These are phyloP conservation scores for Diplocarpon mali DNA, from an alignment of 2,329 filamentous ascomycete species.

Conservation along the genomic window DNA sequence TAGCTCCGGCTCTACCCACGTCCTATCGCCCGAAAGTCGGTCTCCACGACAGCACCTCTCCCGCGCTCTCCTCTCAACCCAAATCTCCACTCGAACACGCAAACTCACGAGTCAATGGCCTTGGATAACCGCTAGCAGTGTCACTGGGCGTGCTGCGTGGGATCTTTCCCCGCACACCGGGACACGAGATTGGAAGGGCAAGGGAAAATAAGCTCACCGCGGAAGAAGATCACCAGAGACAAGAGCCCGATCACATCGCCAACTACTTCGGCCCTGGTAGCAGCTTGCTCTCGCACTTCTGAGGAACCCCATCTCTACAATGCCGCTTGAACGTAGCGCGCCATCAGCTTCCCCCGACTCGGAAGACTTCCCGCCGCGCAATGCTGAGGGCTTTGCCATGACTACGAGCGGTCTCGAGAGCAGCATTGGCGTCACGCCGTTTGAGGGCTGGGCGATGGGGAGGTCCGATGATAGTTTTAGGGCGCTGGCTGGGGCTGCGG, in stretches of 20 bases:
- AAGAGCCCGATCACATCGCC: constrained; percentile 7
- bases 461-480: constrained; percentile 60
- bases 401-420: constrained; percentile 14
- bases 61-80: constrained; percentile 2
- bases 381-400: too few relatives aligned
- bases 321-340: constrained; percentile 34
- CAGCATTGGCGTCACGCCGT: constrained; percentile 28
- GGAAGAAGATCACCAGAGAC: too few relatives aligned
- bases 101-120: constrained; percentile 40
- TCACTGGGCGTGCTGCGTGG: constrained; percentile 46
- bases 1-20: constrained; percentile 5
- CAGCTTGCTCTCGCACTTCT: constrained; percentile 29
- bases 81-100: constrained; percentile 4
- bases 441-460: constrained; percentile 44
- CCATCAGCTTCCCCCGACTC: constrained; percentile 24
- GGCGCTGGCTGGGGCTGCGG: constrained; percentile 75
- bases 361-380: constrained; percentile 21
- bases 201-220: constrained; percentile 2
- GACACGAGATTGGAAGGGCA: constrained; percentile 33
- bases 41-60: not conserved
- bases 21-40: not conserved
- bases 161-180: constrained; percentile 47
- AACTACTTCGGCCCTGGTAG: constrained; percentile 26
- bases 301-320: constrained; percentile 29
- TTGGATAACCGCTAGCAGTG: constrained; percentile 41